Percentiles rank a stretch among this genome's conserved stretches.
Conservation (phyloP, 2,329 filamentous ascomycete species). For the Amylocarpus encephaloides region DNA sequence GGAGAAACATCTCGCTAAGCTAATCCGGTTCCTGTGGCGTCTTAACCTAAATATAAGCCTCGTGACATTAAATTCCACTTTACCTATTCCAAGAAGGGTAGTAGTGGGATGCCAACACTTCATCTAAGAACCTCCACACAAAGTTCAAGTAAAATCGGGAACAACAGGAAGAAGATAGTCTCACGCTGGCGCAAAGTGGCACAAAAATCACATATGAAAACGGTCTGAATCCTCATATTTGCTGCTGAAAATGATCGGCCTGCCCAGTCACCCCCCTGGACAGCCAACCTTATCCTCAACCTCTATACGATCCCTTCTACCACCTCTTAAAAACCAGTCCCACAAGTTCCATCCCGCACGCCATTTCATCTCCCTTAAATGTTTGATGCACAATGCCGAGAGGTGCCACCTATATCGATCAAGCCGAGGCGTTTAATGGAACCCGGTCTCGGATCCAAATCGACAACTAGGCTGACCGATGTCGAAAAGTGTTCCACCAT, state of each 20-base stretch:
- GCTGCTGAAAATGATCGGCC: constrained; percentile 23
- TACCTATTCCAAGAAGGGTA: no score
- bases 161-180: no score
- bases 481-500: constrained; percentile 11
- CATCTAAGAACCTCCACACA: no score
- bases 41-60: no score
- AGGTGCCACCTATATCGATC: not conserved
- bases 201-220: not conserved
- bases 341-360: constrained; percentile 5
- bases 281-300: constrained; percentile 9
- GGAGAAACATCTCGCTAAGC: no score
- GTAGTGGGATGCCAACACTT: no score
- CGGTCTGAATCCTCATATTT: constrained; percentile 24
- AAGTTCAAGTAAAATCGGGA: no score
- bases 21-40: no score
- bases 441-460: not conserved
- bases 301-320: constrained; percentile 22
- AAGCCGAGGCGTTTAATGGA: constrained; percentile 17
- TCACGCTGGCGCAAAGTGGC: no score
- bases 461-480: not conserved
- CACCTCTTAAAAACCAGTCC: constrained; percentile 6
- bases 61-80: no score
- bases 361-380: constrained; percentile 8
- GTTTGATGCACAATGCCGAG: constrained; percentile 24
- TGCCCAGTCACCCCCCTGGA: constrained; percentile 4